A percentile compares a stretch with the other conserved stretches of the same genome.
Evolutionary conservation across 2,329 filamentous ascomycete species (phyloP).

Genomic region (Graphilbum ipis-grandicollis): DNA sequence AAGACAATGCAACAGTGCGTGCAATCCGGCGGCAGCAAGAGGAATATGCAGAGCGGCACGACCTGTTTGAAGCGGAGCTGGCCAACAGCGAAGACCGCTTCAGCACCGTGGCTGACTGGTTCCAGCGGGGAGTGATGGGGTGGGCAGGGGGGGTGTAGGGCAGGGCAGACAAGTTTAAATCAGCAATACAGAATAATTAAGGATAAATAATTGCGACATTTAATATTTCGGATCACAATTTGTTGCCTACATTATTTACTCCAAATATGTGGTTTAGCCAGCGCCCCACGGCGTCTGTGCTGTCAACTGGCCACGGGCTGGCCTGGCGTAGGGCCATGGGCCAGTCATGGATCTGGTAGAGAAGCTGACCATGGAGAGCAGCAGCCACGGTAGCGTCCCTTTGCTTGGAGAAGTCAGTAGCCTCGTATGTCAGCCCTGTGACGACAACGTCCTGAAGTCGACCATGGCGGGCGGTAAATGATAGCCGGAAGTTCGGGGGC

Average conservation of each 20-base stretch:
- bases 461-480: constrained; percentile 22
- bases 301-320: constrained; percentile 5
- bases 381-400: constrained; percentile 7
- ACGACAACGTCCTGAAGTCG: constrained; percentile 15
- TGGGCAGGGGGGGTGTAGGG: constrained; percentile 12
- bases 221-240: too few species aligned
- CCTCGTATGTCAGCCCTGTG: constrained; percentile 10
- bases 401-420: constrained; percentile 1
- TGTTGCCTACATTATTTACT: too few species aligned
- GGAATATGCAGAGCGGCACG: constrained; percentile 73
- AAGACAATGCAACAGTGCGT: constrained; percentile 72
- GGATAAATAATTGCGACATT: too few species aligned
- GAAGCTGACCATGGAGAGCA: constrained; percentile 9
- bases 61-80: constrained; percentile 71
- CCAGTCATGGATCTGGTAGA: constrained; percentile 16
- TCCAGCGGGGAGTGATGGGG: constrained; percentile 81
- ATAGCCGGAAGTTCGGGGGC: constrained; percentile 17
- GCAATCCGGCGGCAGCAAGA: constrained; percentile 76
- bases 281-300: constrained; percentile 7
- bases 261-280: constrained; percentile 18
- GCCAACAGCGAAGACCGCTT: constrained; percentile 67
- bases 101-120: constrained; percentile 85
- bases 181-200: not conserved
- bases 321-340: constrained; percentile 7
- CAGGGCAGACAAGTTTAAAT: not conserved